These are phyloP conservation scores for Blastomyces parvus DNA, from an alignment of 2,329 filamentous ascomycete species.

Conservation along the genomic window DNA sequence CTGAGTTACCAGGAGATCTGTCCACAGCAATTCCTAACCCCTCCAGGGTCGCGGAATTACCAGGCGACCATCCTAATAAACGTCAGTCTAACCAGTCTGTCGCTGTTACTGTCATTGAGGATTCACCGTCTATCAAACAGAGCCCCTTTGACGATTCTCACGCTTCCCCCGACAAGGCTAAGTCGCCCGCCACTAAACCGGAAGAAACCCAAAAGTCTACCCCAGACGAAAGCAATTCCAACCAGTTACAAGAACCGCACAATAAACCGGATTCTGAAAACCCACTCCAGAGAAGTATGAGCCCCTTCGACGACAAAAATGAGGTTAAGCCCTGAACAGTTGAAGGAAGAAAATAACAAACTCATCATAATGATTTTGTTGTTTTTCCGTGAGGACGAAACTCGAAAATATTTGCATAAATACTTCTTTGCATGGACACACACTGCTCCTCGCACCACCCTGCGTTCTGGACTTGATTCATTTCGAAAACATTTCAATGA, in stretches of 20 bases:
- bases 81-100: constrained; percentile 17
- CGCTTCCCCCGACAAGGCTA: constrained; percentile 16
- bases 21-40: background rate
- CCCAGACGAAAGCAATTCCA: constrained; percentile 19
- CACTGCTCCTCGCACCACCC: constrained; percentile 3
- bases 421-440: background rate
- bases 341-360: background rate
- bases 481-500: background rate
- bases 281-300: constrained; percentile 23
- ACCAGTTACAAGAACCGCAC: constrained; percentile 22
- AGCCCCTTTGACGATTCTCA: constrained; percentile 21
- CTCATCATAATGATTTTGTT: background rate
- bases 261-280: background rate
- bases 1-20: constrained; percentile 4
- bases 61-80: constrained; percentile 21
- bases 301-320: constrained; percentile 38
- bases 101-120: constrained; percentile 24
- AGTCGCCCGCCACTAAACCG: constrained; percentile 14
- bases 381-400: background rate
- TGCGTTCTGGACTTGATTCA: background rate
- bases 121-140: constrained; percentile 20
- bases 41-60: constrained; percentile 13
- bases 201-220: constrained; percentile 6
- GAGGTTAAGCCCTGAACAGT: constrained; percentile 26
- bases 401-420: background rate